Conservation (phyloP, 2,329 filamentous ascomycete genomes). For the Onygena corvina region DNA sequence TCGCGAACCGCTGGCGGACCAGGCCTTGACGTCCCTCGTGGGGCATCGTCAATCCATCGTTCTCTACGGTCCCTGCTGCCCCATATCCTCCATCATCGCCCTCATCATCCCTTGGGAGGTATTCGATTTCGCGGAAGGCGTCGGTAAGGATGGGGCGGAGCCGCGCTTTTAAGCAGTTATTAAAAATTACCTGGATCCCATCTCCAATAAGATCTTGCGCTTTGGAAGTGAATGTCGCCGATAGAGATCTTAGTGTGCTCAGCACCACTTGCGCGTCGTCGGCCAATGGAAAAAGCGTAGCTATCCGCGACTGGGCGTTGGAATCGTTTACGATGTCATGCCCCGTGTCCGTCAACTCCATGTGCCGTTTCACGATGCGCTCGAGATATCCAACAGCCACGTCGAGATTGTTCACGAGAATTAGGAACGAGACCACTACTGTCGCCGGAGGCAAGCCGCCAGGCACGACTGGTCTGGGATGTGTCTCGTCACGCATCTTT, state of each 20-base stretch:
- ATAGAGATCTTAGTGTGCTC: slow-evolving; percentile 55
- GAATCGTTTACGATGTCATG: slow-evolving; percentile 20
- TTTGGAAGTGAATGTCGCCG: slow-evolving; percentile 62
- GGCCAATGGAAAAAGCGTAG: slow-evolving; percentile 65
- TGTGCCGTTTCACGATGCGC: slow-evolving; percentile 64
- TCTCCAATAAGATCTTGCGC: slow-evolving; percentile 71
- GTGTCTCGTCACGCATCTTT: slow-evolving; percentile 93
- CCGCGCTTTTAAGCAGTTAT: slow-evolving; percentile 73
- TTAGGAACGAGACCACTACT: slow-evolving; percentile 75
- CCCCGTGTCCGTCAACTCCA: slow-evolving; percentile 35
- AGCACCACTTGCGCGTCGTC: slow-evolving; percentile 60
- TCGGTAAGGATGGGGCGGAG: slow-evolving; percentile 75
- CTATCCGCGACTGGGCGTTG: slow-evolving; percentile 31
- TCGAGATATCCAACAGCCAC: slow-evolving; percentile 81
- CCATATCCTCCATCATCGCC: slow-evolving; percentile 30
- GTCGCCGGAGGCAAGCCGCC: slow-evolving; percentile 78
- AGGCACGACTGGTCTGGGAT: slow-evolving; percentile 66
- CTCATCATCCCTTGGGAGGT: slow-evolving; percentile 52
- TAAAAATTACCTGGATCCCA: slow-evolving; percentile 73
- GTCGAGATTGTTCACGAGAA: slow-evolving; percentile 92
- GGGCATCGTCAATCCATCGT: slow-evolving; percentile 27
- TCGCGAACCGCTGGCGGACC: slow-evolving; percentile 68
- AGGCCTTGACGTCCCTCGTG: slow-evolving; percentile 39
- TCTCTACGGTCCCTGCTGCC: slow-evolving; percentile 23
- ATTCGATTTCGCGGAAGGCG: slow-evolving; percentile 84